Evolutionary conservation across 208 protist species (phyloP), one percentile per base, ranked within the genome.

Genomic region (Herpetomonas tarakana): DNA sequence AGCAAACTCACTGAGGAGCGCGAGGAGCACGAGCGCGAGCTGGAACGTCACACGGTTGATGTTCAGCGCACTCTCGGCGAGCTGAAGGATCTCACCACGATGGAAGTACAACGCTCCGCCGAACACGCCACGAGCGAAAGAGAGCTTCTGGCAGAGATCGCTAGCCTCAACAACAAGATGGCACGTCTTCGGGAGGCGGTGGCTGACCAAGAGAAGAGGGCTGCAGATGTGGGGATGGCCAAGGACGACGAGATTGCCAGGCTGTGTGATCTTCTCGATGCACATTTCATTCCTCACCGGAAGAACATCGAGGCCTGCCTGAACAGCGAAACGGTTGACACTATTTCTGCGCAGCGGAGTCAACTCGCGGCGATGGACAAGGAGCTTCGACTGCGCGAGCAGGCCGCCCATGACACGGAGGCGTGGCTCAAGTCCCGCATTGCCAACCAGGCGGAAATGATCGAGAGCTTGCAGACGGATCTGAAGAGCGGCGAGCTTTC

Each of bases 201-300:
- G 16, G 56, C 72, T 29, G 64, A 68, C 28, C 22, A 62, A 7
- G 75, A 80, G 29, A 65, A 66, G 1, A 73, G 58, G 22, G 44
- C 66, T 3, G 71, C 79, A 14, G 61, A 62, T 7, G 35, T 73
- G 46, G 27, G 62, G 18, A 60, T 60, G 9, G 55, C 66, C 21
- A 76, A 76, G 56, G 63, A 88, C 21, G 78, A 77, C 39, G 86
- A 93, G 61, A 81, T 91, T 25, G 28, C 70, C 30, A 62, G 82
- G 16, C 70, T 94, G 12, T 73, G 72, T 24, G 62, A 60, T 35
- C 69, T 91, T 4, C 69, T 94, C 12, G 88, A 92, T 52, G 81
- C 83, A 3, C 73, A 91, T 46, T 91, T 92, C 69, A 87, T 92
- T 57, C 85, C 85, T 2, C 76, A 92, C 52, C 71, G 88, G 30